Evolutionary conservation across 2,329 filamentous ascomycete species (phyloP), one percentile per base, ranked within the genome.

Genomic region (Aureobasidium mangrovei): DNA sequence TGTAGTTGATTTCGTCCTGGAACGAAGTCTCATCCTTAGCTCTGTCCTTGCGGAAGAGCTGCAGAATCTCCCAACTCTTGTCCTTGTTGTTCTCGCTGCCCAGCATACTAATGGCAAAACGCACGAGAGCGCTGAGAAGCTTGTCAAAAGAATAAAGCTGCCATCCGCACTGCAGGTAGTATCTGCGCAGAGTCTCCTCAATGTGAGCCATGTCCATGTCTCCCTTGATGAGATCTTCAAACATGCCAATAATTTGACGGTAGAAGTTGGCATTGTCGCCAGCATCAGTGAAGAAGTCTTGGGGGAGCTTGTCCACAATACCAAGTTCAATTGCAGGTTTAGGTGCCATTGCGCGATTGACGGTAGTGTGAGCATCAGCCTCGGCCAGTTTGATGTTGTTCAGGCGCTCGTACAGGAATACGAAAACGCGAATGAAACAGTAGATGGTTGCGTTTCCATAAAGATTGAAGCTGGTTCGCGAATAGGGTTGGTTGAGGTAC

Each of bases 81-180:
- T 98, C 93, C 72, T 95, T 95, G 45, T 82, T 79, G 44, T 82
- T 79, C 63, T 98, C 93, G 3, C 82, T 82, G 63, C 84, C 90
- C 65, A 91, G 87, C 67, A 95, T 90, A n/a, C 81, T 81, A 18
- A 90, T 78, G 27, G 86, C 89, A 56, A 91, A 85, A 56, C 90
- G 86, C 56, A 86, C 85, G 38, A 96, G 80, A 1, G 85, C 85
- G 65, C 83, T 84, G 52, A 97, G 80, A 31, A 96, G 82, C 67
- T 95, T 91, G 65, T 94, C 88, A 60, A 97, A 84, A 4, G 88
- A 91, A 73, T 97, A 98, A 38, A 97, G 73, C 64, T 90, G 89
- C 86, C 91, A 98, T 5, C 93, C 93, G 60, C 83, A 86, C 65
- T 86, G 84, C 56, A 97, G 78, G 67, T 96, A 98, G 72, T 89